Conservation (phyloP, 768 basidiomycete species). For the Lactifluus rugatus region DNA sequence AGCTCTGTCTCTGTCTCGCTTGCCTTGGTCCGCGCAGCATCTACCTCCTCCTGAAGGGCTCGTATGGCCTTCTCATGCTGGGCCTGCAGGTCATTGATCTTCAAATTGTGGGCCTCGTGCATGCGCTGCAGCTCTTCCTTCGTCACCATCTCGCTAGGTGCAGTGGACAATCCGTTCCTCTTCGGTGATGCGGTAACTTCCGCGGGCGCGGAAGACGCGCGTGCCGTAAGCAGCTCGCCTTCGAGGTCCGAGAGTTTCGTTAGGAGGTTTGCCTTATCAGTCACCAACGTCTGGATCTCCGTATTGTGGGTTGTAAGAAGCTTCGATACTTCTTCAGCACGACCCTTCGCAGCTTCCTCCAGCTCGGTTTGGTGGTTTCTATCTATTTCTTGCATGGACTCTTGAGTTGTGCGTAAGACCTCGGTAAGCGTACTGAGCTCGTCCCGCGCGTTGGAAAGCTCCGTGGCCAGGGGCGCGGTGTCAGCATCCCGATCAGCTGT, state of each 20-base stretch:
- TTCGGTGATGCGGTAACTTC: constrained; percentile 41
- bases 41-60: constrained; percentile 46
- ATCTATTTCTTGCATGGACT: constrained; percentile 60
- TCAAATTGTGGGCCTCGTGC: constrained; percentile 80
- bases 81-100: constrained; percentile 63
- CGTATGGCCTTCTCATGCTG: constrained; percentile 52
- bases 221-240: constrained; percentile 62
- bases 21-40: constrained; percentile 38
- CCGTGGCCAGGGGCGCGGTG: constrained; percentile 44
- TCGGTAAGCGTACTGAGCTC: constrained; percentile 59
- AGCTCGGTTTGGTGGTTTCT: constrained; percentile 60
- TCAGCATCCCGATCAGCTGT: constrained; percentile 45
- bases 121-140: constrained; percentile 69
- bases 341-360: constrained; percentile 62
- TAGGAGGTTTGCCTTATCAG: constrained; percentile 54
- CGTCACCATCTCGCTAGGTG: constrained; percentile 43
- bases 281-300: constrained; percentile 45
- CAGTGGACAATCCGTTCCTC: constrained; percentile 40
- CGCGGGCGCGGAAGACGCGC: constrained; percentile 39
- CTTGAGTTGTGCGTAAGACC: constrained; percentile 57
- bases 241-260: constrained; percentile 63
- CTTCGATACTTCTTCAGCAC: constrained; percentile 61
- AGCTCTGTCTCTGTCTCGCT: constrained; percentile 52
- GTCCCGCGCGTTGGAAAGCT: constrained; percentile 54
- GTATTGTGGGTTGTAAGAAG: constrained; percentile 50